Conservation (phyloP, 2,329 filamentous ascomycete genomes). For the Xylariaceae sp. region DNA sequence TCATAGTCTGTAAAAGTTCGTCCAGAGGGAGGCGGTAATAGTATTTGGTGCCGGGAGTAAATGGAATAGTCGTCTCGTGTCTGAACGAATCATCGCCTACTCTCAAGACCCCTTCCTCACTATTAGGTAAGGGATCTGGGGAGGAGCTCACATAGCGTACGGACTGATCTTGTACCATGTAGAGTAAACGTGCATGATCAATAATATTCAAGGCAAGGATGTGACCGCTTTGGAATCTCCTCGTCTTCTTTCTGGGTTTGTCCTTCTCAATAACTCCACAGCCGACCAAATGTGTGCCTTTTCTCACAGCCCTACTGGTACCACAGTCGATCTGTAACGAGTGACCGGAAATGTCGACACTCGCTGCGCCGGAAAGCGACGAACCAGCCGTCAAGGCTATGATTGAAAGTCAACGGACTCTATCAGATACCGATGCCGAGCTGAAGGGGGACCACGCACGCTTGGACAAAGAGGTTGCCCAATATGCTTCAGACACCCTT, state of each 20-base stretch:
- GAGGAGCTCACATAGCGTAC: not conserved
- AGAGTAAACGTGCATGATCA: not conserved
- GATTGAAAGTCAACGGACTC: conserved; percentile 29
- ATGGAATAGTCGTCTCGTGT: not conserved
- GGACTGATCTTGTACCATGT: not conserved
- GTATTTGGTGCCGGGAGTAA: not conserved
- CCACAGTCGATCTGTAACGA: not conserved
- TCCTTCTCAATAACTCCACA: not conserved
- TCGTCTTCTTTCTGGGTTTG: not conserved
- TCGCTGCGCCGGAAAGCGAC: conserved; percentile 20
- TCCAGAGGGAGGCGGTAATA: no score
- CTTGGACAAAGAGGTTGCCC: conserved; percentile 61
- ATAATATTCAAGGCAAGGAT: conserved; percentile 2
- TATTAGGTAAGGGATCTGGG: not conserved
- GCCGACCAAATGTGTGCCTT: not conserved
- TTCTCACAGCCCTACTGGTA: not conserved
- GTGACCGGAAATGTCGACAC: conserved; percentile 24
- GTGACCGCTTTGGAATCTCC: not conserved
- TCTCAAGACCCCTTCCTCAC: not conserved
- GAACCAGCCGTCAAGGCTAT: conserved; percentile 20
- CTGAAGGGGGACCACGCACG: conserved; percentile 49
- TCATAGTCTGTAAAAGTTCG: no score
- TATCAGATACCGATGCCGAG: conserved; percentile 33
- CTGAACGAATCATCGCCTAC: not conserved
- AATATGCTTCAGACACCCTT: conserved; percentile 54